Evolutionary conservation across 805 yeast genomes (phyloP), one percentile per base, ranked within the genome.

Genomic region (Candida coquimbonensis): DNA sequence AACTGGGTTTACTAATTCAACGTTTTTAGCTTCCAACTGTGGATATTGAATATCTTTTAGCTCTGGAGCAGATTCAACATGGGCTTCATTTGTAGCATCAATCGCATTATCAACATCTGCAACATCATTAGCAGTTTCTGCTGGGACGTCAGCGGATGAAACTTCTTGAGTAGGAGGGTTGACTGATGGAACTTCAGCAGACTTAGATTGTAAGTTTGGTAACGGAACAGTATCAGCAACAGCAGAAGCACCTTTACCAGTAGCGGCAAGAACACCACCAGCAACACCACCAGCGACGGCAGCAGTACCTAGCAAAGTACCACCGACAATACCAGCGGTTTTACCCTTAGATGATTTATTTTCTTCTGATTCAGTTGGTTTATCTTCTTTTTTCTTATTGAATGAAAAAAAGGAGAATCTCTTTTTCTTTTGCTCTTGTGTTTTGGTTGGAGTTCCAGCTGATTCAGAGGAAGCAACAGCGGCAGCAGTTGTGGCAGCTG

Each of bases 221-320:
- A n/a, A 25, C 24, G 9, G 49, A 25, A 56, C 61, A 38, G 38
- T 31, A 27, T 41, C 34, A 31, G 46, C 31, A 29, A 29, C 43
- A 43, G 57, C 46, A 34, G 52, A 39, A 44, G 61, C 57, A 42
- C 56, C 55, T 25, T 57, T 49, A 50, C 52, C 38, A 32, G 46
- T 48, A 27, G 46, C 46, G 25, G 51, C 39, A n/a, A 43, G 48
- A 31, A 38, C 48, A 35, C 47, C 45, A 31, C 51, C 39, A 25
- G 53, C 43, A 26, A 48, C 42, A 19, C 46, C 46, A 39, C 47
- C 39, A 13, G 51, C 47, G n/a, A 47, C 44, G n/a, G 46, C 50
- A 38, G 41, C 47, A 33, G 52, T 43, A 38, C 50, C 46, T 36
- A 51, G 53, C 5, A 42, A 21, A 3, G 41, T 21, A 35, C 50